These are phyloP conservation scores for Meyerozyma smithsonii DNA, from an alignment of 1,139 yeast genomes.

Conservation along the genomic window DNA sequence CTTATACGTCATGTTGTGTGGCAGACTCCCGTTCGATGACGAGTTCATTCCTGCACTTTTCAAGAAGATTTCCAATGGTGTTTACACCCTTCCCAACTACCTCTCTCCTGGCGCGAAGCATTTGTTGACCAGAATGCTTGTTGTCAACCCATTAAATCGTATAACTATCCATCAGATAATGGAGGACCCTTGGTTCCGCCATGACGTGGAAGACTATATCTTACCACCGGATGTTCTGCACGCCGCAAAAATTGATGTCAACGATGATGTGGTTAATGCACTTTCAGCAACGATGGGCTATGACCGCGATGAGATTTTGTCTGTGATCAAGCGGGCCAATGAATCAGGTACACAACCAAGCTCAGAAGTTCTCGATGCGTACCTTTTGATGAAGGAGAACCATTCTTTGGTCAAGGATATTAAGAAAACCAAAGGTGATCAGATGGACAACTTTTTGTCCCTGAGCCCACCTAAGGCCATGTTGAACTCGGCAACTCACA, in stretches of 20 bases:
- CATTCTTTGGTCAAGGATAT: constrained; percentile 62
- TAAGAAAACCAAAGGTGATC: constrained; percentile 49
- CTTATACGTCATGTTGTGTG: constrained; percentile 93
- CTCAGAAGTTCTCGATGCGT: constrained; percentile 89
- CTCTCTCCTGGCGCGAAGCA: constrained; percentile 85
- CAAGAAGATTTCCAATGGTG: constrained; percentile 93
- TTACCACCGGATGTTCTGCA: constrained; percentile 61
- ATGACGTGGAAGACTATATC: constrained; percentile 76
- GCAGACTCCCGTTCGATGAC: constrained; percentile 95
- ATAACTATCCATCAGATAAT: constrained; percentile 91
- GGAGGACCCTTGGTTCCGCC: constrained; percentile 95
- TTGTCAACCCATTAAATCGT: constrained; percentile 93
- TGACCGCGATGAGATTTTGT: constrained; percentile 79
- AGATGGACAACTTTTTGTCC: constrained; percentile 47
- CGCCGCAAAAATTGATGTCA: constrained; percentile 49
- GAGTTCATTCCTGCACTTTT: constrained; percentile 95
- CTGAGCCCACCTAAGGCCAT: constrained; percentile 31
- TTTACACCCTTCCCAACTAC: constrained; percentile 87
- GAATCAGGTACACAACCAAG: constrained; percentile 33
- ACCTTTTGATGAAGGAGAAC: constrained; percentile 82
- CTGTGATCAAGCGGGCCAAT: constrained; percentile 52
- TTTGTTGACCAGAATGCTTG: constrained; percentile 85
- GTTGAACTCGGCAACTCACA: constrained; percentile 8
- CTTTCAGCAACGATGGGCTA: constrained; percentile 90
- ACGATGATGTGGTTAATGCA: constrained; percentile 76